Evolutionary conservation across 345 rosid genomes (phyloP), one percentile per base, ranked within the genome.

Genomic region (Syzygium oleosum): DNA sequence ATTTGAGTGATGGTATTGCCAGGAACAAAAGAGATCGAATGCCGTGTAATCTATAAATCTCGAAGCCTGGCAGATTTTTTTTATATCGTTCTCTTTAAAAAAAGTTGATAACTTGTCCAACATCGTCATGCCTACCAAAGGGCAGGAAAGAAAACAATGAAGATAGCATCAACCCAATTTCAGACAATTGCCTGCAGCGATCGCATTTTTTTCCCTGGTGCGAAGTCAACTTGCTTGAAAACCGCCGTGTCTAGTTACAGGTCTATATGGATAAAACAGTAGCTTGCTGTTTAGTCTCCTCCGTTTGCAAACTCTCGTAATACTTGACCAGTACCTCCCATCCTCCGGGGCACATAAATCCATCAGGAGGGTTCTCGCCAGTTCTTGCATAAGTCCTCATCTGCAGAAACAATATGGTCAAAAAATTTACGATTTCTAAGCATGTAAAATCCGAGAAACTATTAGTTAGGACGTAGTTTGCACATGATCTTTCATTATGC

Each of bases 331-430:
- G 99, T 84, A 96, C 99, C 88, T 94, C 86, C 99, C 98, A 98
- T 84, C 99, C 99, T 23, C 96, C 93, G 2, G 96, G 97, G 88
- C 99, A 98, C 99, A 96, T 98, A 86, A 98, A 98, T 86, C 99
- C 99, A 85, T 95, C 96, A 7, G 99, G 99, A 55, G 99, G 99
- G 90, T 91, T 94, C 93, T 98, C 97, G 6, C 98, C 98, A 22
- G 86, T 94, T 90, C 94, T 96, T 78, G 99, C 99, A 90, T 84
- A 98, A 21, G 92, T 92, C 49, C 98, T 90, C 99, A 98, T 96
- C 99, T 96, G 93, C 78, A 41, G 54, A 25, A 85, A 86, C 9
- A 34, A 22, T 25, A 38, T 19, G 83, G 83, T 73, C 25, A 38
- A 61, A 38, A 61, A 14, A 19, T 38, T 41, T 38, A 73, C 12